Evolutionary conservation across 1,139 yeast genomes (phyloP).

Genomic region (Cylindricascospora bacillispora): DNA sequence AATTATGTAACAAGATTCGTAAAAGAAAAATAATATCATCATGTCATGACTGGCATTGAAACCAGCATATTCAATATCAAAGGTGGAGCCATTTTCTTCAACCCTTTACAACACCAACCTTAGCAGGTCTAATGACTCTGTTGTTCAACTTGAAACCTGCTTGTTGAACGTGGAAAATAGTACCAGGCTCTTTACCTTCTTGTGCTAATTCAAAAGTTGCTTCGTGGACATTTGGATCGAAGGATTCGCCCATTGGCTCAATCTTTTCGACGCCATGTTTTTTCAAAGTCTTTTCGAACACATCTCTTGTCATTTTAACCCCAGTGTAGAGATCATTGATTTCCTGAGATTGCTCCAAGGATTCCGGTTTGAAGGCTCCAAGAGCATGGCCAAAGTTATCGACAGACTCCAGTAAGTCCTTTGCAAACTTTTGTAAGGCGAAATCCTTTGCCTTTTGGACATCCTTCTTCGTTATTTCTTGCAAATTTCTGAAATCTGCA

Average conservation of each 20-base stretch:
- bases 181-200: constrained; percentile 84
- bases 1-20: no score
- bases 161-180: constrained; percentile 88
- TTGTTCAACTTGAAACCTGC: constrained; percentile 78
- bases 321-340: constrained; percentile 76
- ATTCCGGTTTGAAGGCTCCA: constrained; percentile 55
- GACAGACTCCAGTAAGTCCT: constrained; percentile 76
- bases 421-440: constrained; percentile 88
- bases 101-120: constrained; percentile 83
- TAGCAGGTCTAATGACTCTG: constrained; percentile 89
- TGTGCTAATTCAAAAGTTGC: constrained; percentile 85
- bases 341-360: constrained; percentile 44
- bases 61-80: no score
- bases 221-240: constrained; percentile 88
- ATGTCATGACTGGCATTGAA: no score
- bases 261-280: constrained; percentile 73
- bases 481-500: constrained; percentile 89
- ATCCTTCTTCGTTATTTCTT: constrained; percentile 81
- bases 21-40: no score
- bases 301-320: constrained; percentile 78
- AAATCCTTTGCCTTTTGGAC: constrained; percentile 78
- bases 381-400: constrained; percentile 89
- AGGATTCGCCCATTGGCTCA: constrained; percentile 72
- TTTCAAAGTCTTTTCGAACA: constrained; percentile 72
- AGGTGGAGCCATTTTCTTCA: no score